Conservation (phyloP, 805 yeast species). For the Candida parachauliodes region DNA sequence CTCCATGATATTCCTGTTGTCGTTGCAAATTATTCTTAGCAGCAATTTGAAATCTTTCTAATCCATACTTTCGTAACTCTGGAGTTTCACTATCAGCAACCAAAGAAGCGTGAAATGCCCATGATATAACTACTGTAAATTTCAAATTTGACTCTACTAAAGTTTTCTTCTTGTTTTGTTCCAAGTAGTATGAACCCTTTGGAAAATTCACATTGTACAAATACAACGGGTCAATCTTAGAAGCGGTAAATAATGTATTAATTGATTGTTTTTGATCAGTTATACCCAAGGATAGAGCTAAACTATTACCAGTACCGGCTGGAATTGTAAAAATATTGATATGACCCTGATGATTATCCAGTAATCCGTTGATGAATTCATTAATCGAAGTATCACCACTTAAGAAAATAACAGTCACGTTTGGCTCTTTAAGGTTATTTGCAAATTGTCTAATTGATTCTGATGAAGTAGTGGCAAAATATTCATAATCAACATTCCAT, state of each 20-base stretch:
- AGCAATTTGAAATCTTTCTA: conserved; percentile 66
- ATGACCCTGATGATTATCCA: conserved; percentile 1
- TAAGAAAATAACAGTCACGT: conserved; percentile 50
- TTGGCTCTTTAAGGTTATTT: conserved; percentile 15
- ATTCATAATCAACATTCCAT: conserved; percentile 33
- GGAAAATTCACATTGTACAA: conserved; percentile 46
- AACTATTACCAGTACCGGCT: conserved; percentile 84
- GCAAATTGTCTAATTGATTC: conserved; percentile 43
- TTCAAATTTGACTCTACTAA: conserved; percentile 17
- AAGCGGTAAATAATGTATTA: conserved; percentile 16
- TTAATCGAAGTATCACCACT: conserved; percentile 86
- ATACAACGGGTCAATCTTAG: conserved; percentile 32
- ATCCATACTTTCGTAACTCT: conserved; percentile 61
- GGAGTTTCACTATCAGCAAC: conserved; percentile 77
- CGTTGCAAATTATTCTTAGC: conserved; percentile 50
- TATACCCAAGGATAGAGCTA: conserved; percentile 58
- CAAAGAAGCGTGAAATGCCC: conserved; percentile 84
- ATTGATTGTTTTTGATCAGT: conserved; percentile 16
- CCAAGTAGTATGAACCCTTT: conserved; percentile 19
- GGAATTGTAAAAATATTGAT: conserved; percentile 49
- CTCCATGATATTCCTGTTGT: conserved; percentile 53
- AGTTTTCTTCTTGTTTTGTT: conserved; percentile 15
- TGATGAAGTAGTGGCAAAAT: conserved; percentile 40
- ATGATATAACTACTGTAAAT: conserved; percentile 66
- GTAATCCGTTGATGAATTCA: conserved; percentile 63